Evolutionary conservation across 1,284 basidiomycete species (phyloP).

Genomic region (Xerocomus cyaneibrunnescens): DNA sequence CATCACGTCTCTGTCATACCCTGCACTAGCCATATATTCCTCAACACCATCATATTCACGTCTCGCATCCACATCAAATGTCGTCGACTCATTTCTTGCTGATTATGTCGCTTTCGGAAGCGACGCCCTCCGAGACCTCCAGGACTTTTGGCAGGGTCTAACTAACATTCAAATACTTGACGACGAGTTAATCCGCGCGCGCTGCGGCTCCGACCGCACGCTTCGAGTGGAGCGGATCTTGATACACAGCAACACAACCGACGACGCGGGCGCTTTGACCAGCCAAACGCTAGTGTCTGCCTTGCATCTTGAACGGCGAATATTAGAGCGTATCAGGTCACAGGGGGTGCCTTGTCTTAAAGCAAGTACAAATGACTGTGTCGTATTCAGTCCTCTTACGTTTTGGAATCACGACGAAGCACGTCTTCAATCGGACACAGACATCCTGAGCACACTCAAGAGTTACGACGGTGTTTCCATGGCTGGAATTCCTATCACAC

Average conservation of each 20-base stretch:
- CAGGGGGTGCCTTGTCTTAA: slow-evolving; percentile 52
- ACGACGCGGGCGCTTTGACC: slow-evolving; percentile 58
- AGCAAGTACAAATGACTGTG: slow-evolving; percentile 46
- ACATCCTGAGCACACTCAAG: slow-evolving; percentile 59
- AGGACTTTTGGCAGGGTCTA: slow-evolving; percentile 67
- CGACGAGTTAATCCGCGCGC: slow-evolving; percentile 68
- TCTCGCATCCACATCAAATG: slow-evolving; percentile 52
- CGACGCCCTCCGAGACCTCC: slow-evolving; percentile 59
- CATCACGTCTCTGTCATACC: slow-evolving; percentile 95
- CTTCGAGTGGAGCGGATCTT: slow-evolving; percentile 78
- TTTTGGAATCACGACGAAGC: slow-evolving; percentile 70
- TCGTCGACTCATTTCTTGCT: slow-evolving; percentile 62
- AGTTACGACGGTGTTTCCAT: slow-evolving; percentile 51
- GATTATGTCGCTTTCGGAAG: slow-evolving; percentile 51
- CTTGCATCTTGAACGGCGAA: slow-evolving; percentile 58
- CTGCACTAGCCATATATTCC: slow-evolving; percentile 83
- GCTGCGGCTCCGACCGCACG: slow-evolving; percentile 70
- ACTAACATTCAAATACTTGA: slow-evolving; percentile 58
- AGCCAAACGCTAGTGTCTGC: slow-evolving; percentile 60
- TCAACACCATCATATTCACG: slow-evolving; percentile 65
- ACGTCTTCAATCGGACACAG: slow-evolving; percentile 50
- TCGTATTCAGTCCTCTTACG: slow-evolving; percentile 68
- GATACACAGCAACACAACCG: slow-evolving; percentile 54
- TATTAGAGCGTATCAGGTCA: slow-evolving; percentile 47
- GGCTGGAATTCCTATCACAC: slow-evolving; percentile 60